A percentile compares a stretch with the other conserved stretches of the same genome.
Evolutionary conservation across 208 protist genomes (phyloP).

Genomic region (Ichthyophonus hoferi): DNA sequence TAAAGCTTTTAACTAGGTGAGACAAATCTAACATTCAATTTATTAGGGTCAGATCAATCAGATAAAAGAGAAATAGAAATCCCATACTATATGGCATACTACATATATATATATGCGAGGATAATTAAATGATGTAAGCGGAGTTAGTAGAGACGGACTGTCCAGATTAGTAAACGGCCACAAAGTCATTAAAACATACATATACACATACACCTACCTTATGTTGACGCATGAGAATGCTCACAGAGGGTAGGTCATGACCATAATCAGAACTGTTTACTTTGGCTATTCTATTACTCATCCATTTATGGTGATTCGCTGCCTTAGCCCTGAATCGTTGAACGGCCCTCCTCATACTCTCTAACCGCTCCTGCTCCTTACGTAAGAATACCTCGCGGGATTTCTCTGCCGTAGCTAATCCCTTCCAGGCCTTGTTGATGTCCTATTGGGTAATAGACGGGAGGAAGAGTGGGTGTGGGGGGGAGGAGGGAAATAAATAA

Average conservation of each 20-base stretch:
- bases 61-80: too few species aligned
- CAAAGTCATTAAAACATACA: too few species aligned
- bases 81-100: too few species aligned
- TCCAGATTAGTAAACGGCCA: too few species aligned
- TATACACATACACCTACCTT: background rate
- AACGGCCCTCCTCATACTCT: conserved; percentile 11
- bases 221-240: conserved; percentile 29
- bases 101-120: too few species aligned
- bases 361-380: conserved; percentile 30
- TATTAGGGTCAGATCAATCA: too few species aligned
- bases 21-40: too few species aligned
- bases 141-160: too few species aligned
- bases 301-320: conserved; percentile 29
- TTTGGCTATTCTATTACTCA: background rate
- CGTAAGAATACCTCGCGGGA: background rate
- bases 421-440: conserved; percentile 44
- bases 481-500: too few species aligned
- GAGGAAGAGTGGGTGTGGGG: too few species aligned
- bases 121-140: too few species aligned
- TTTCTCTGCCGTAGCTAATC: conserved; percentile 24
- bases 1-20: too few species aligned
- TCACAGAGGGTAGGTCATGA: conserved; percentile 31
- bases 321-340: conserved; percentile 36
- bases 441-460: background rate
- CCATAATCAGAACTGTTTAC: background rate